Evolutionary conservation across 1,139 yeast genomes (phyloP).

Genomic region (Protomyces inouyei): DNA sequence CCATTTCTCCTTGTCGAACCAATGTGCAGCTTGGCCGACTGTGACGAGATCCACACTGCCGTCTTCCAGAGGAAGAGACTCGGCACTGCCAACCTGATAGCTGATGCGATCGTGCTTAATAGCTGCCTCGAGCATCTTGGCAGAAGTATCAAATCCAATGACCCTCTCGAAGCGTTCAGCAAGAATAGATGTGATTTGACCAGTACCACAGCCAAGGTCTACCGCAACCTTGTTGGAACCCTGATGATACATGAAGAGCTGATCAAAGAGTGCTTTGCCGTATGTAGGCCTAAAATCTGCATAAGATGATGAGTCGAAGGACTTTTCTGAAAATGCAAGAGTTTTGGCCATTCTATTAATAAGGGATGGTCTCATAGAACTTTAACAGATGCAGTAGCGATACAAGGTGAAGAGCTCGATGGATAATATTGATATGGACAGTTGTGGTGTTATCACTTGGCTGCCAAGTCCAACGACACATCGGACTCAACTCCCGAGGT

Average conservation of each 20-base stretch:
- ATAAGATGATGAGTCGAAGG: conserved; percentile 58
- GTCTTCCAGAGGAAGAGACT: conserved; percentile 28
- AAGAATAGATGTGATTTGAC: conserved; percentile 63
- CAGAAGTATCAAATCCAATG: conserved; percentile 64
- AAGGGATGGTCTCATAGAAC: background rate
- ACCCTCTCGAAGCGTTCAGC: conserved; percentile 46
- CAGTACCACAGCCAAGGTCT: conserved; percentile 85
- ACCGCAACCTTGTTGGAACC: conserved; percentile 44
- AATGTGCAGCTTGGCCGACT: conserved; percentile 74
- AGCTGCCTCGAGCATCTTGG: conserved; percentile 57
- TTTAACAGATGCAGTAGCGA: no score
- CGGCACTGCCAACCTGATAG: conserved; percentile 31
- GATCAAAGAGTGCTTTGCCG: conserved; percentile 51
- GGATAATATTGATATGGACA: no score
- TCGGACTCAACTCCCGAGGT: no score
- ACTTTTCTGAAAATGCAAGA: conserved; percentile 51
- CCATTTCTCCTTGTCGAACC: conserved; percentile 60
- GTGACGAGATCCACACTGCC: conserved; percentile 56
- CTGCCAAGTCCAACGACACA: no score
- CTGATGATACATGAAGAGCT: conserved; percentile 45
- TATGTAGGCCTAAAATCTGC: conserved; percentile 62
- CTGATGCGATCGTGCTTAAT: conserved; percentile 35
- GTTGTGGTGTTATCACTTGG: no score
- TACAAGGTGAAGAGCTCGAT: no score
- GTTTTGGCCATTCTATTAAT: background rate